Evolutionary conservation across 2,329 filamentous ascomycete species (phyloP).

Genomic region (Helotiales sp.): DNA sequence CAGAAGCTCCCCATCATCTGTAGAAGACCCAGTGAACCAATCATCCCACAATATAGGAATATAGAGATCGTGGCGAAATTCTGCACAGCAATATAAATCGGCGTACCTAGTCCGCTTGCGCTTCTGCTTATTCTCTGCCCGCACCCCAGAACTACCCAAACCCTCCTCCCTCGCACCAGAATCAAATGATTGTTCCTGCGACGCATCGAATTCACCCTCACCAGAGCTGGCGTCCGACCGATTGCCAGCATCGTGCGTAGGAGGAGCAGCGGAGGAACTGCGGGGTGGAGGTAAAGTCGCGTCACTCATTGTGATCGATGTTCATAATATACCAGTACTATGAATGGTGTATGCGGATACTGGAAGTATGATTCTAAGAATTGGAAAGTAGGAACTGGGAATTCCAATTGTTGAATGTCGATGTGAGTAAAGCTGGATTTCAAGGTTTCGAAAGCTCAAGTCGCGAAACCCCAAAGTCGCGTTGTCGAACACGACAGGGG

Average conservation of each 20-base stretch:
- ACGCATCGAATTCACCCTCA: conserved; percentile 24
- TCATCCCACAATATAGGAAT: not conserved
- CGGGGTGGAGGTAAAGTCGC: conserved; percentile 33
- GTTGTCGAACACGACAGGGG: not conserved
- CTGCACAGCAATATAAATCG: conserved; percentile 20
- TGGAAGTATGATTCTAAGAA: not conserved
- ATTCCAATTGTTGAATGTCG: not conserved
- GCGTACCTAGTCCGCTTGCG: conserved; percentile 64
- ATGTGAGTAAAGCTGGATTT: not conserved
- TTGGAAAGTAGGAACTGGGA: not conserved
- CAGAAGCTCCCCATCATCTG: not conserved
- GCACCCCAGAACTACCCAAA: conserved; percentile 23
- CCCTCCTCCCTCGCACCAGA: conserved; percentile 25
- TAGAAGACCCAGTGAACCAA: not conserved
- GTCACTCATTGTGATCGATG: conserved; percentile 33
- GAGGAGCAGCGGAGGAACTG: conserved; percentile 27
- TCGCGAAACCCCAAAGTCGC: not conserved
- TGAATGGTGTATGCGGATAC: not conserved
- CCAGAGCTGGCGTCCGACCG: conserved; percentile 20
- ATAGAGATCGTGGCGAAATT: not conserved
- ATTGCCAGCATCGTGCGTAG: conserved; percentile 13
- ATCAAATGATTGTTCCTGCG: conserved; percentile 20
- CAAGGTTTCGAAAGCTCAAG: not conserved
- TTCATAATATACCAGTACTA: conserved; percentile 27
- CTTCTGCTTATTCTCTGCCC: conserved; percentile 45